These are phyloP conservation scores for Xylona heveae DNA, from an alignment of 495 filamentous ascomycete species.

Conservation along the genomic window DNA sequence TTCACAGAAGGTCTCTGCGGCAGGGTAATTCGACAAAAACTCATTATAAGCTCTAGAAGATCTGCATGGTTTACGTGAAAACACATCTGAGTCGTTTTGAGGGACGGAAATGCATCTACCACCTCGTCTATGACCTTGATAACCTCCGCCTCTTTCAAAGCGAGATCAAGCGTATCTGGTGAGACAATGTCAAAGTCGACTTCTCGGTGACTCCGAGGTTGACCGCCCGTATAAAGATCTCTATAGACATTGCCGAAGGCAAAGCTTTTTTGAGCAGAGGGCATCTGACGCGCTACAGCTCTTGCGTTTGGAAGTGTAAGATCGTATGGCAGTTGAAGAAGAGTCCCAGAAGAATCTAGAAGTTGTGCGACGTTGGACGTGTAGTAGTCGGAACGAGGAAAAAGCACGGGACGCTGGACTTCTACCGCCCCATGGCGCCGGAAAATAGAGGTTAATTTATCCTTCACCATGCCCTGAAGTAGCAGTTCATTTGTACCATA, in stretches of 20 bases:
- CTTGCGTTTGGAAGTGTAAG: constrained; percentile 78
- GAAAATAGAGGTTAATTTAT: constrained; percentile 58
- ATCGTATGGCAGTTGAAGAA: constrained; percentile 82
- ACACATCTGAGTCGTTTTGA: constrained; percentile 52
- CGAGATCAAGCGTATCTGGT: constrained; percentile 54
- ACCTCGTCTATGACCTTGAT: constrained; percentile 91
- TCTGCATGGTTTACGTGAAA: constrained; percentile 85
- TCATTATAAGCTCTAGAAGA: constrained; percentile 64
- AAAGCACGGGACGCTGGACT: constrained; percentile 44
- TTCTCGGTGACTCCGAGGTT: constrained; percentile 67
- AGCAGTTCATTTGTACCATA: constrained; percentile 42
- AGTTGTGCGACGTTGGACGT: constrained; percentile 46
- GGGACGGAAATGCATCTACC: constrained; percentile 56
- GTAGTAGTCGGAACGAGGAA: constrained; percentile 68
- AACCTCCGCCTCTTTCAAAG: constrained; percentile 81
- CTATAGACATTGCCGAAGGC: constrained; percentile 81
- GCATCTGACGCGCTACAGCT: constrained; percentile 50
- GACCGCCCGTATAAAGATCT: constrained; percentile 50
- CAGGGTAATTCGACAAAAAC: constrained; percentile 58
- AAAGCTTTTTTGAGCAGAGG: constrained; percentile 54
- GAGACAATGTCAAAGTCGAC: constrained; percentile 92
- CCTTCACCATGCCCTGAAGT: constrained; percentile 52
- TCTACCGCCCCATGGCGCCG: constrained; percentile 85
- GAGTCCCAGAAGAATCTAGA: constrained; percentile 60
- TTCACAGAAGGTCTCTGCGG: constrained; percentile 49